Base-by-base conservation (phyloP, 257 asterid species). In the Solanum rostratum region DNA sequence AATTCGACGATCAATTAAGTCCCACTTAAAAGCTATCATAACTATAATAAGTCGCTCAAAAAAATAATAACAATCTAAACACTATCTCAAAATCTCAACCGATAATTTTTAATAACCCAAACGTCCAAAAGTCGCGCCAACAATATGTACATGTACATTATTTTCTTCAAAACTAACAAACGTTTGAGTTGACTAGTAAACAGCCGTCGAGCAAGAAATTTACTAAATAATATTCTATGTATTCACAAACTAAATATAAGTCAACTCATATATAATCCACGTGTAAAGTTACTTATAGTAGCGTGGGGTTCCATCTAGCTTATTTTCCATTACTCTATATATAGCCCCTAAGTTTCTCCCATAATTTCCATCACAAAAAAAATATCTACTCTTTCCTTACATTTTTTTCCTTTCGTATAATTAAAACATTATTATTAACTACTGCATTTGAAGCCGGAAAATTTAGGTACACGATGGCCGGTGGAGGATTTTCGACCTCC, bases 401-500 rank as follows among this genome's bases (percentile, higher is more conserved):
- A 81, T 27, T 15, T 76, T 63, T 65, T 27, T 14, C 12, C 10
- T 15, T 22, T 66, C 74, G 14, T 66, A 22, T 18, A 46, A 45
- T 18, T 22, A 45, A 24, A 18, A 4, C 3, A 4, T 79, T 19
- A 6, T 53, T 57, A 30, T 30, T 52, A n/a, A 10, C 12, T 7
- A 4, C 39, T 22, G 30, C 14, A 74, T 76, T 49, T 50, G 63
- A 49, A 76, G 24, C 39, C 82, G 16, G 62, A 76, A 76, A 27
- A 49, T 2, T 76, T 5, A 49, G 14, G 13, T 13, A 24, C 83
- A 80, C 33, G 68, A 94, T 94, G 98, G 91, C 94, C 86, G 97
- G 92, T 66, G 97, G 98, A 69, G 97, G 94, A 10, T 83, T 94
- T 54, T 90, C 95, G 7, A 81, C 85, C 87, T 57, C 97, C 22